Evolutionary conservation across 805 yeast species (phyloP).

Genomic region (Wickerhamomyces canadensis): DNA sequence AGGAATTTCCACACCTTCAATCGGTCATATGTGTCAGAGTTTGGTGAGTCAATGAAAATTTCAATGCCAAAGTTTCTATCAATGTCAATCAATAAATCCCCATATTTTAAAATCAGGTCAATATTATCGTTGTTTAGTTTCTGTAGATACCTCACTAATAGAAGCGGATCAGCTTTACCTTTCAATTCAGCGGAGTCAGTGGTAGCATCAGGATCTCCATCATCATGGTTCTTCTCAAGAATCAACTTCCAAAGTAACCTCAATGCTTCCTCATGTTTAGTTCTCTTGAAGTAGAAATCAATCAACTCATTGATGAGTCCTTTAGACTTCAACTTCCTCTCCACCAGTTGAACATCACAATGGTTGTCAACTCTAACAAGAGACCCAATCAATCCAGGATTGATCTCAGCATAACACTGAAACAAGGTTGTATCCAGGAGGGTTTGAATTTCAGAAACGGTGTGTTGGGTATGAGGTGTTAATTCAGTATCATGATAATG

Average conservation of each 20-base stretch:
- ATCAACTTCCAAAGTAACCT: conserved; percentile 41
- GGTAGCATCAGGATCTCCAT: not conserved
- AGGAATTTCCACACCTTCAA: conserved; percentile 49
- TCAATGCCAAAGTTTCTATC: conserved; percentile 32
- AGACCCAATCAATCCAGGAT: conserved; percentile 75
- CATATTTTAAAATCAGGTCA: conserved; percentile 50
- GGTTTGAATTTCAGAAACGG: conserved; percentile 34
- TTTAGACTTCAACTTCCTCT: conserved; percentile 40
- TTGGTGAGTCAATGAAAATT: conserved; percentile 61
- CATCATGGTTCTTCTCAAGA: not conserved
- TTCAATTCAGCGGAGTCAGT: conserved; percentile 6
- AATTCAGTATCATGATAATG: no score
- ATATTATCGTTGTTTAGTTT: conserved; percentile 44
- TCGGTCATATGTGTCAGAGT: conserved; percentile 53
- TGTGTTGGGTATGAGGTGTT: not conserved
- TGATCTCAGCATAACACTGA: conserved; percentile 61
- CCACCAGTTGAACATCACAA: conserved; percentile 64
- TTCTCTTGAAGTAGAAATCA: conserved; percentile 67
- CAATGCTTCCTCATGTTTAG: conserved; percentile 62
- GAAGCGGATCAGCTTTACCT: conserved; percentile 8
- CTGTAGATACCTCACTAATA: conserved; percentile 47
- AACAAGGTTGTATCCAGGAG: conserved; percentile 76
- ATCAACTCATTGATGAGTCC: conserved; percentile 61
- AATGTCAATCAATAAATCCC: conserved; percentile 43
- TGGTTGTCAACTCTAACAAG: conserved; percentile 69